Base-by-base conservation (phyloP, 805 yeast species). In the Pichia ethanolica region DNA sequence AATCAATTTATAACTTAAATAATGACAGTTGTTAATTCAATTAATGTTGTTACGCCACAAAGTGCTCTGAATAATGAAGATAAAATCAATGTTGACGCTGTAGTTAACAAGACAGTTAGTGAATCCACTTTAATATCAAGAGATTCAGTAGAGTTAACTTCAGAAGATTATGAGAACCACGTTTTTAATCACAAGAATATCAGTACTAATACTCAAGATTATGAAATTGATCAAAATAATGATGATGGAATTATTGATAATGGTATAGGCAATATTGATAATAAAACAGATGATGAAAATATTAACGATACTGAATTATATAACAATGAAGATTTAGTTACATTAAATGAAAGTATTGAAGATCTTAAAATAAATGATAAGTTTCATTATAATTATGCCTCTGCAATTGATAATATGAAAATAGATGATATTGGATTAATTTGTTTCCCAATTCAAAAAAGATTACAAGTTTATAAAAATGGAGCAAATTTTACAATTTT, bases 401-500 rank as follows among this genome's bases (percentile, higher is more conserved):
- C 67, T 7, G 68, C 68, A 3, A 45, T 58, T 30, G 47, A 53
- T 40, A 56, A 50, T 44, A 49, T 62, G 53, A 44, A 51, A 25
- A 56, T 59, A 12, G 59, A 59, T 35, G 61, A 60, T 28, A 53
- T 63, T 49, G 68, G 68, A 2, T 47, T 64, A 39, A 52, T 57
- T 6, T 62, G 65, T 46, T 56, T 64, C 42, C 67, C 67, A 20
- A 55, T 63, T 41, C 60, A 63, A 48, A 64, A 61, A 48, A 55
- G 61, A 38, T 47, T 59, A 14, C 59, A 61, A 30, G 64, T 64
- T 10, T 58, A 75, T 44, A 77, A 72, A 53, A 72, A 73, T 49
- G 96, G 96, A 14, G 81, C 87, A 25, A 72, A 81, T 28, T 85
- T 87, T 67, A 88, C 95, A 42, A 60, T 90, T 49, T 80, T 89